Conservation (phyloP, 2,329 filamentous ascomycete species). For the Beauveria caledonica region DNA sequence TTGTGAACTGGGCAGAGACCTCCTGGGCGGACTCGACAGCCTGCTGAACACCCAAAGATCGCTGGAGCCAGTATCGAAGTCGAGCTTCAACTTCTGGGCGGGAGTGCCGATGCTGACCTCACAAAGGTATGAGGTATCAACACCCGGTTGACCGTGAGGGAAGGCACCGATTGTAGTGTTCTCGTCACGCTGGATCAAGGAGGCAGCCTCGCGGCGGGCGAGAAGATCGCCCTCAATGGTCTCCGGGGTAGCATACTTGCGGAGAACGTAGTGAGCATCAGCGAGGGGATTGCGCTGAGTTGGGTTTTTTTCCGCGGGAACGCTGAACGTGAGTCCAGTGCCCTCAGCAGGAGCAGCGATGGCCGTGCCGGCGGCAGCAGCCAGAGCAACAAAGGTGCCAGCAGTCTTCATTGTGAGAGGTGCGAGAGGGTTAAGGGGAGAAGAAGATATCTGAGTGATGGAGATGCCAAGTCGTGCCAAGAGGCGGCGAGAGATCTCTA, state of each 20-base stretch:
- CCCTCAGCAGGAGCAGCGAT: background rate
- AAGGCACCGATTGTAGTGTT: constrained; percentile 3
- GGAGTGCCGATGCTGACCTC: constrained; percentile 30
- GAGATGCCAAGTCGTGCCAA: constrained; percentile 1
- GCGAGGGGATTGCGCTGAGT: background rate
- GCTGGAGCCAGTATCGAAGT: constrained; percentile 36
- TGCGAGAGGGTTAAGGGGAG: background rate
- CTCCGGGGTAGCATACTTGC: constrained; percentile 1
- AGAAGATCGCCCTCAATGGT: background rate
- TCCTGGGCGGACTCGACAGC: constrained; percentile 36
- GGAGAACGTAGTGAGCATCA: background rate
- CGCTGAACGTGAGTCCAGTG: constrained; percentile 3
- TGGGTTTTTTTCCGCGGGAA: constrained; percentile 1
- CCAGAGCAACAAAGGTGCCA: constrained; percentile 4
- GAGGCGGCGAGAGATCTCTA: background rate
- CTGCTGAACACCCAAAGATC: constrained; percentile 41
- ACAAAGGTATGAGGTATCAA: constrained; percentile 7
- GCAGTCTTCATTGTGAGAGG: constrained; percentile 8
- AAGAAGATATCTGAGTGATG: background rate
- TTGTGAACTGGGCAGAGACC: constrained; percentile 32
- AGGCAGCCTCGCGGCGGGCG: background rate
- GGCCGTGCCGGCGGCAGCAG: constrained; percentile 3
- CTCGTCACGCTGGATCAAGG: background rate
- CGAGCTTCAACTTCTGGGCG: constrained; percentile 30
- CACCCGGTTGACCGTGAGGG: background rate